Evolutionary conservation across 495 filamentous ascomycete species (phyloP), one percentile per base, ranked within the genome.

Genomic region (Xylaria nigripes): DNA sequence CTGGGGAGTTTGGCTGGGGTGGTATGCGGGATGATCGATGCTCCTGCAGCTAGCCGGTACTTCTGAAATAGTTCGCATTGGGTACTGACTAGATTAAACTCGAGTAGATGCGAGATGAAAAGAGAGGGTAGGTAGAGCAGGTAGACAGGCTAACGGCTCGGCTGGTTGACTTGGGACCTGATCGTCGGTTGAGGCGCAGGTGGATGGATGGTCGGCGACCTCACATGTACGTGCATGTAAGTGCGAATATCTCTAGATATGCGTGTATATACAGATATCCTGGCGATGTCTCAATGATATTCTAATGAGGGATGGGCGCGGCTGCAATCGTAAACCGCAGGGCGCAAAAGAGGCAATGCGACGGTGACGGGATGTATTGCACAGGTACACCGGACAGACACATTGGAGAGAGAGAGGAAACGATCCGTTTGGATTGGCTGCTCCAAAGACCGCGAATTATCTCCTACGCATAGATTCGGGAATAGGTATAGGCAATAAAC

Each of bases 11-110:
- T 67, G 64, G 55, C 64, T 62, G 36, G 64, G 64, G 51, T 67
- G 61, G 50, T 67, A 67, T 67, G 64, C 61, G 64, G 64, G 64
- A 67, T 67, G 64, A 54, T 67, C 61, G 64, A 67, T 61, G 57
- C 61, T 64, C 55, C 58, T 67, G 64, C 64, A 67, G 59, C 64
- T 67, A 67, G 58, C 64, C 64, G 64, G 59, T 53, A 60, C 64
- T 58, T 67, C 64, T 67, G 61, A 61, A 62, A 54, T 57, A 58
- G 64, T 67, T 67, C 64, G 61, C 64, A 67, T 67, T 64, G 63
- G 61, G 59, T 64, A 49, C 59, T 64, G 61, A 57, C 54, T 53
- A 52, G 59, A 38, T 57, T 57, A 65, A 48, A 49, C 41, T 60
- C 54, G 54, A 62, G 53, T 49, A 53, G 57, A 54, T 30, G 47